These are phyloP conservation scores for Capsicum pubescens DNA, from an alignment of 257 asterid genomes.

Conservation along the genomic window DNA sequence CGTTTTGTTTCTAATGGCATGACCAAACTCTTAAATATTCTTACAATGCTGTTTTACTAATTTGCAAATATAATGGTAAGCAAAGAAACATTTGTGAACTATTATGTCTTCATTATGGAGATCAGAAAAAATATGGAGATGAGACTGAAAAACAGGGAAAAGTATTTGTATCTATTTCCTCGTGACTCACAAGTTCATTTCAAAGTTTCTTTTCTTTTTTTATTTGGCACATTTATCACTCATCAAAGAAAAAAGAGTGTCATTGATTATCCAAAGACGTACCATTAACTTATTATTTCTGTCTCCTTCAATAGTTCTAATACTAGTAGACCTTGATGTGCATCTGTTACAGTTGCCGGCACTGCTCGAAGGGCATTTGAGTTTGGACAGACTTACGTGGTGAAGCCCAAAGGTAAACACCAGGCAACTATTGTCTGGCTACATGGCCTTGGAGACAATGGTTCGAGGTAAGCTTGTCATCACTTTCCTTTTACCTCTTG, in stretches of 20 bases:
- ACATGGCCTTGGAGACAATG: slow-evolving; percentile 91
- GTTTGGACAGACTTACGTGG: slow-evolving; percentile 79
- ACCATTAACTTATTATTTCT: neutral
- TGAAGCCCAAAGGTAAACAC: slow-evolving; percentile 83
- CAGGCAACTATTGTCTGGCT: slow-evolving; percentile 89
- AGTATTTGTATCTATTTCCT: neutral
- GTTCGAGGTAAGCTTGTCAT: slow-evolving; percentile 58
- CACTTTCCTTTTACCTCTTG: slow-evolving; percentile 13
- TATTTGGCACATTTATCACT: neutral
- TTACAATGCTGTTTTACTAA: neutral
- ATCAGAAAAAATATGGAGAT: neutral
- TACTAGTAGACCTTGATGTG: slow-evolving; percentile 23
- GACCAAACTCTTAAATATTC: neutral
- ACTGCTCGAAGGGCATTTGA: slow-evolving; percentile 62
- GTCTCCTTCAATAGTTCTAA: slow-evolving; percentile 26
- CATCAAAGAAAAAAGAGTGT: neutral
- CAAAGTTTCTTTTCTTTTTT: neutral
- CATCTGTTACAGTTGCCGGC: slow-evolving; percentile 53
- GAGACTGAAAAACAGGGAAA: neutral
- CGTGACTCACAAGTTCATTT: neutral
- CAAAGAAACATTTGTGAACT: slow-evolving; percentile 12
- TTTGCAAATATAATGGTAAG: slow-evolving; percentile 9
- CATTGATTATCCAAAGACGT: slow-evolving; percentile 25
- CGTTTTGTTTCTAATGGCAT: neutral
- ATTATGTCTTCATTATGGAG: neutral